Evolutionary conservation across 345 rosid genomes (phyloP), one percentile per base, ranked within the genome.

Genomic region (Eucalyptus microcorys): DNA sequence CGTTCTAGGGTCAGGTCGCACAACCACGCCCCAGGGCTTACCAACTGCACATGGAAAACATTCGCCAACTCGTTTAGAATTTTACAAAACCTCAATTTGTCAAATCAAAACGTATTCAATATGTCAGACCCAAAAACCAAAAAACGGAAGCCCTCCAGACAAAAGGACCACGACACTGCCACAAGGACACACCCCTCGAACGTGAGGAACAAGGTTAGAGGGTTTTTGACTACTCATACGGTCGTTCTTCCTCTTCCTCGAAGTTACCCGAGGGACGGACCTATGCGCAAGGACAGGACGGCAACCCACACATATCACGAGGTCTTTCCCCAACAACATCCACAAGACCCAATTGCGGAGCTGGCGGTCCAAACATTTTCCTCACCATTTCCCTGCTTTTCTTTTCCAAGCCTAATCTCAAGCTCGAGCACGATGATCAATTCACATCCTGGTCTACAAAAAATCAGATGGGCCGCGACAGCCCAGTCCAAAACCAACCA

Each of bases 1-100:
- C 95, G 92, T 87, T 94, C 95, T 19, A 94, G 90, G 43, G 95
- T 94, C 88, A 94, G 89, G 88, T 94, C 95, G 43, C 95, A 94
- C 24, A 94, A 87, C 95, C 95, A 94, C 14, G 94, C 81, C 26
- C 95, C 95, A 1, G 95, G 95, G 53, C 95, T 91, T 27, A 94
- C 95, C 88, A 94, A 88, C 94, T 92, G 89, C 88, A 19, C 10
- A 45, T 4, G 12, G 27, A 57, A 57, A 66, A 61, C 37, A 13
- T 43, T 34, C 85, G 71, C 81, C 59, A 14, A 45, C 83, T 21
- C 32, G 8, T 16, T 45, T 5, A 86, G 34, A 26, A 30, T 66
- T 66, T 47, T 7, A 26, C 61, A 10, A 16, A 57, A 37, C 8
- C 45, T 17, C 12, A 13, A 9, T 24, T 34, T 49, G 27, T 14